Evolutionary conservation across 768 basidiomycete species (phyloP).

Genomic region (Boletus subcaerulescens): DNA sequence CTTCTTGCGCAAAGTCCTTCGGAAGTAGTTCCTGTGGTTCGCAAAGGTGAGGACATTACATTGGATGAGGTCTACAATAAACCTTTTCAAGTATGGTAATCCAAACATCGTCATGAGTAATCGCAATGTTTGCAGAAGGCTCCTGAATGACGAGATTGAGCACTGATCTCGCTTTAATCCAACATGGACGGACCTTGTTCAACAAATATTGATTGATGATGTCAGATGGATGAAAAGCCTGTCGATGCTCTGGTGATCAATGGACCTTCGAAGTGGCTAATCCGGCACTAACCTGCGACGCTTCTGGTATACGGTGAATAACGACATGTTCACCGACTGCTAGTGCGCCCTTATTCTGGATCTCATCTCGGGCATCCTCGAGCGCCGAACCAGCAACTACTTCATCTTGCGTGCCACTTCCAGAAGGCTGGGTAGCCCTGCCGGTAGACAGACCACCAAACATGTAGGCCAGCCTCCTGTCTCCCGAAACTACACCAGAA

Average conservation of each 20-base stretch:
- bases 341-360: background rate
- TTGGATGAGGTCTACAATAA: background rate
- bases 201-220: conserved; percentile 8
- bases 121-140: background rate
- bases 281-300: background rate
- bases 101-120: conserved; percentile 9
- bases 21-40: background rate
- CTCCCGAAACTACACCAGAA: background rate
- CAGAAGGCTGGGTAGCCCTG: background rate
- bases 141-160: background rate
- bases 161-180: background rate
- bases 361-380: background rate
- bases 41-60: background rate
- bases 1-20: conserved; percentile 1
- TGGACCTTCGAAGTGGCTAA: background rate
- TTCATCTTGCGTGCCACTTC: background rate
- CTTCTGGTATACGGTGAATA: background rate
- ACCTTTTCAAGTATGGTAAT: conserved; percentile 7
- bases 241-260: background rate
- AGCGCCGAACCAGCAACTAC: background rate
- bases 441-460: background rate
- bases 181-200: background rate
- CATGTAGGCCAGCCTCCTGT: background rate
- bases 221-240: conserved; percentile 15
- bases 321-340: background rate